Base-by-base conservation (phyloP, 257 asterid species). In the Cruciata laevipes region DNA sequence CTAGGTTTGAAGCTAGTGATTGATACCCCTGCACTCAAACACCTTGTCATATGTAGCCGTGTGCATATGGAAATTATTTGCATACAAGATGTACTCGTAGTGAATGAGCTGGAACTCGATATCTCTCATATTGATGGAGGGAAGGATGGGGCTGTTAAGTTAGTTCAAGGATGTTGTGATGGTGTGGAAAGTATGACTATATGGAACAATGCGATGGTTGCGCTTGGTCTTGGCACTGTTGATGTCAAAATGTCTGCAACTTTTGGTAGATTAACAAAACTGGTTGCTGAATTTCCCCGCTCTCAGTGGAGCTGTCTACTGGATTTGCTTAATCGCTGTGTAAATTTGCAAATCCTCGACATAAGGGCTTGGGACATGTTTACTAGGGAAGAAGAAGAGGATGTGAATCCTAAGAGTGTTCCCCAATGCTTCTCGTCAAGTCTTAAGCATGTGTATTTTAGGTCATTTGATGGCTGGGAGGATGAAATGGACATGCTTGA, bases 21-120 rank as follows among this genome's bases (percentile, higher is more conserved):
- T 27, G 65, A 60, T 30, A 17, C 65, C 40, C 65, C 65, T 60
- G 65, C 23, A 8, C 65, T 60, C 3, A 40, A 60, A 31, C 18
- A 13, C 40, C 42, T 60, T 12, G 1, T 30, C 14, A 4, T 60
- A 30, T 0, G 5, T 40, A 40, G 17, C 10, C 2, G 14, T 4
- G 0, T 13, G 11, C 0, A 5, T 27, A 10, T 3, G 1, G 30
- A 18, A 32, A 58, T 40, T 25, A 25, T 10, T 58, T 58, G n/a
- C 9, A 3, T 58, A 1, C 9, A 4, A 3, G 9, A 2, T 0
- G 2, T 4, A 1, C 0, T 16, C 7, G 7, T 35, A 12, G 27
- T 58, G 63, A 58, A 58, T 24, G 63, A 58, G 13, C 3, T 27
- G 13, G 13, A 25, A 2, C 14, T 56, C 23, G 14, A 6, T 52